Evolutionary conservation across 2,329 filamentous ascomycete species (phyloP).

Genomic region (Ramichloridium luteum): DNA sequence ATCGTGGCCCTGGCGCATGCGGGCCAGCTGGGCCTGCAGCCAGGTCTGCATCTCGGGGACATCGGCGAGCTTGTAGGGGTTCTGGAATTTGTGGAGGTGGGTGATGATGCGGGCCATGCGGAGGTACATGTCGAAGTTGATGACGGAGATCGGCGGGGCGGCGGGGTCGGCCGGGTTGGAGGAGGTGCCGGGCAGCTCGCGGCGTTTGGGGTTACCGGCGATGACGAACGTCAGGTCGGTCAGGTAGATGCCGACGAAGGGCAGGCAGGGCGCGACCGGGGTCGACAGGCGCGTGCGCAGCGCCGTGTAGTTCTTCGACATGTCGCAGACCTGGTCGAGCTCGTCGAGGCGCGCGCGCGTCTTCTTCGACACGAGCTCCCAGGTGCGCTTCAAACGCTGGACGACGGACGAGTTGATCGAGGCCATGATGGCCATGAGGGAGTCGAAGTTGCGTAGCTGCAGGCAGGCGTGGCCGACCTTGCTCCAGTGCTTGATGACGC

Average conservation of each 20-base stretch:
- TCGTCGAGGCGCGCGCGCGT: constrained; percentile 67
- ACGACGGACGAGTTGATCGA: constrained; percentile 88
- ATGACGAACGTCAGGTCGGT: constrained; percentile 95
- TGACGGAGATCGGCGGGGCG: constrained; percentile 49
- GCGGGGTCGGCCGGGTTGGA: constrained; percentile 47
- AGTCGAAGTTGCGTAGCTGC: constrained; percentile 90
- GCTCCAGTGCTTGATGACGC: constrained; percentile 94
- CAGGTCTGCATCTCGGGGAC: constrained; percentile 85
- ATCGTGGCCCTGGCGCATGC: constrained; percentile 55
- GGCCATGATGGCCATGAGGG: constrained; percentile 93
- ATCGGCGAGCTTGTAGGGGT: constrained; percentile 73
- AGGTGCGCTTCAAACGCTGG: constrained; percentile 74
- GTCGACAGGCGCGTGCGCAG: constrained; percentile 74
- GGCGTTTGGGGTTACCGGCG: constrained; percentile 78
- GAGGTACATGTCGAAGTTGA: constrained; percentile 97
- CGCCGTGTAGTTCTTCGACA: constrained; percentile 79
- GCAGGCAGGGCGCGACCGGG: constrained; percentile 71
- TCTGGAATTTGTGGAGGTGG: constrained; percentile 90
- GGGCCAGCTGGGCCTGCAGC: constrained; percentile 69
- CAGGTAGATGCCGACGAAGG: constrained; percentile 90
- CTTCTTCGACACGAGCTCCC: constrained; percentile 77
- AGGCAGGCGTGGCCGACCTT: constrained; percentile 82
- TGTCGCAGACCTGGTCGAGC: constrained; percentile 75
- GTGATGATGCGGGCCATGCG: constrained; percentile 92
- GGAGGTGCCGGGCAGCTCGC: constrained; percentile 52